Evolutionary conservation across 306 rosid species (phyloP), one percentile per base, ranked within the genome.

Genomic region (Nissolia schottii): DNA sequence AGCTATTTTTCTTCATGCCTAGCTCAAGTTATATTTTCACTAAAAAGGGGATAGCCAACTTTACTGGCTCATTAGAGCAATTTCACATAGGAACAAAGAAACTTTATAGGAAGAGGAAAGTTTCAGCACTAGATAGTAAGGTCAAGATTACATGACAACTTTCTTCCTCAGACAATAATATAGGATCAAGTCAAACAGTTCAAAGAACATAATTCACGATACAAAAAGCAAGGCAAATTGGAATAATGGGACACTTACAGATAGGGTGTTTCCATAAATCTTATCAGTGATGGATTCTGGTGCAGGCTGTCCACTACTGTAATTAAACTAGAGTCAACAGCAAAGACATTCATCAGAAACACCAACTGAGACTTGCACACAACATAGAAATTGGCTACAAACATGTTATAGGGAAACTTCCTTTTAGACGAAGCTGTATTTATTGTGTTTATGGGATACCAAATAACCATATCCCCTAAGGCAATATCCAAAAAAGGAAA

Each of bases 261-360:
- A 91, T 29, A 88, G 85, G 45, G 99, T 92, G 84, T 95, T 95
- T 85, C 99, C 96, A 65, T 92, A 95, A 77, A 95, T 95, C 81
- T 89, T 91, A 84, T 95, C 97, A 13, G 97, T 92, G 74, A 95
- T 95, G 74, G 99, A 89, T 79, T 95, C 97, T 7, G 97, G 99
- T 60, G 99, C 99, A 78, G 99, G 97, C 74, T 92, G 99, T 62
- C 96, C 97, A 80, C 97, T 95, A 78, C 89, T 87, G 89, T 95
- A 95, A 81, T 91, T 95, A 74, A 95, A 92, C 99, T 95, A 84
- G 55, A 67, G 46, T 51, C 60, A 80, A 68, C 38, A 76, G 38
- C 43, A 79, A 73, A 58, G 15, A 11, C 7, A 61, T 55, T 76
- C 71, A 82, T 82, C 73, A 88, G 87, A 81, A 63, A 64, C 41